Evolutionary conservation across 768 basidiomycete species (phyloP).

Genomic region (Chlorophyllum brunneum): DNA sequence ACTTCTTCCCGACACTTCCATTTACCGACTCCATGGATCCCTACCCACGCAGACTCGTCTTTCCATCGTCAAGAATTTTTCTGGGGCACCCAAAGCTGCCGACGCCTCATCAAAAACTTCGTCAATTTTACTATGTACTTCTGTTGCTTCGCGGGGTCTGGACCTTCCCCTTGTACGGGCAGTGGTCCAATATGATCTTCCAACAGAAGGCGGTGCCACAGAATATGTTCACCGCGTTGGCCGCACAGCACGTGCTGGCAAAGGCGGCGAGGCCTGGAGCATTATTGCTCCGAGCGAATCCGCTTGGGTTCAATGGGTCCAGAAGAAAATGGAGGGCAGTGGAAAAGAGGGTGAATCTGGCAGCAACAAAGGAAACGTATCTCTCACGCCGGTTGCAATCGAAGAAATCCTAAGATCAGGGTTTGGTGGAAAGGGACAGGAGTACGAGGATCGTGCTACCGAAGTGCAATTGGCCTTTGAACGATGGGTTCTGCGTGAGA

Average conservation of each 20-base stretch:
- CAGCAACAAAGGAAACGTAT: constrained; percentile 29
- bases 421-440: constrained; percentile 78
- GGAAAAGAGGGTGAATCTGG: constrained; percentile 19
- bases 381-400: constrained; percentile 56
- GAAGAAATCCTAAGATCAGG: constrained; percentile 75
- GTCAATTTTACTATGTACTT: constrained; percentile 87
- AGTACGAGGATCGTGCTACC: constrained; percentile 88
- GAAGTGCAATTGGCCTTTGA: constrained; percentile 95
- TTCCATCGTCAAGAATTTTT: constrained; percentile 80
- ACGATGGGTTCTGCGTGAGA: constrained; percentile 78
- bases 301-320: constrained; percentile 90
- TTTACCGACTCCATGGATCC: constrained; percentile 93
- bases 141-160: constrained; percentile 96
- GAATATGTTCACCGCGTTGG: constrained; percentile 98
- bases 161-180: constrained; percentile 93
- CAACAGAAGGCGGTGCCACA: constrained; percentile 93
- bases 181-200: constrained; percentile 94
- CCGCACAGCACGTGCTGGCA: constrained; percentile 93
- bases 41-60: constrained; percentile 78
- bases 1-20: constrained; percentile 74
- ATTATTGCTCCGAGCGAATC: constrained; percentile 84
- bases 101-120: constrained; percentile 34
- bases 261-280: constrained; percentile 94
- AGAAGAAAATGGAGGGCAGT: constrained; percentile 71
- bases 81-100: constrained; percentile 31